These are phyloP conservation scores for Rhododendron henanense DNA, from an alignment of 148 eudicot species.

Conservation along the genomic window DNA sequence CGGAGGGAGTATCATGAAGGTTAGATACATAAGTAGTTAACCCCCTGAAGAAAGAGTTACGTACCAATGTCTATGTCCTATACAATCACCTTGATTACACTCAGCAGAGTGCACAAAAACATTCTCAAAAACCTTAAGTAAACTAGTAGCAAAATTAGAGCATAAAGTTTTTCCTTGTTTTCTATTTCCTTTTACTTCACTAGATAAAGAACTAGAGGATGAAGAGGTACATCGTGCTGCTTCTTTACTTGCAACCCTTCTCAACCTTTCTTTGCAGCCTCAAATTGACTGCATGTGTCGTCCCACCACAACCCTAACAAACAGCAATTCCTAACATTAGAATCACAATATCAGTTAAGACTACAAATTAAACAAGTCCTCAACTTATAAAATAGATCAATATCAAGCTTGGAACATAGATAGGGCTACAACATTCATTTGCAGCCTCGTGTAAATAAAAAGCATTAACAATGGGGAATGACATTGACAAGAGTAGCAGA, in stretches of 20 bases:
- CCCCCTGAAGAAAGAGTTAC: background rate
- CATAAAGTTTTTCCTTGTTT: too few relatives aligned
- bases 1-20: too few relatives aligned
- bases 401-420: too few relatives aligned
- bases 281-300: background rate
- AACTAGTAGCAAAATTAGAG: background rate
- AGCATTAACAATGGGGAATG: too few relatives aligned
- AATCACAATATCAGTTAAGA: background rate
- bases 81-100: background rate
- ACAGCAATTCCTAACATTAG: background rate
- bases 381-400: background rate
- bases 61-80: background rate
- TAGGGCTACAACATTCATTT: too few relatives aligned
- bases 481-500: too few relatives aligned
- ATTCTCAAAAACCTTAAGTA: too few relatives aligned
- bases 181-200: too few relatives aligned
- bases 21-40: background rate
- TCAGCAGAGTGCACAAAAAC: too few relatives aligned
- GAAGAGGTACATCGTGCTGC: too few relatives aligned
- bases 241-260: too few relatives aligned
- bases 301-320: background rate
- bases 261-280: background rate
- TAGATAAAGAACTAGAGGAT: background rate
- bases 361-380: background rate
- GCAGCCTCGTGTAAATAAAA: too few relatives aligned